Base-by-base conservation (phyloP, 1,284 basidiomycete genomes). In the Apiotrichum akiyoshidainum region DNA sequence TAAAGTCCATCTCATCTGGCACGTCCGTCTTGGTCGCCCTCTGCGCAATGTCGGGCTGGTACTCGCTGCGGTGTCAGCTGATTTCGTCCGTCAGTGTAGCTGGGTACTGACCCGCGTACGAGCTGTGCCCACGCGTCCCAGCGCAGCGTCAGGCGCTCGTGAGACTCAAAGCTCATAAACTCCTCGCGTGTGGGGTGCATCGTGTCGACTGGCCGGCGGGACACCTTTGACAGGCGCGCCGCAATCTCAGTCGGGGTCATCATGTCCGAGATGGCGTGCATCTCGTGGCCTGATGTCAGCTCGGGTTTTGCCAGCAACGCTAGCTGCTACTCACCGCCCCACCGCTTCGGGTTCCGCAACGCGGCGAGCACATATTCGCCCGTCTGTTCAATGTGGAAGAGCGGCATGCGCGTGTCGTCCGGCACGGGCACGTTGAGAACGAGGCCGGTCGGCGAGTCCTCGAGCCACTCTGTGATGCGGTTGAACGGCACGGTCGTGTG, bases 311-410 rank as follows among this genome's bases (percentile, higher is more conserved):
- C n/a, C n/a, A n/a, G n/a, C 11, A 19, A n/a, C 5, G 2, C 21
- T 9, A n/a, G 19, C 19, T 12, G 14, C n/a, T 10, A 64, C 67
- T 55, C 46, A 69, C 72, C 66, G 19, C 65, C 59, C 67, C 69
- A 74, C 48, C 65, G 52, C 10, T 61, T 58, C 2, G 69, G 69
- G n/a, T 67, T 65, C 41, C 65, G 59, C 37, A 73, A 56, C 9
- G 69, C 68, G 5, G 60, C 66, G 14, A 70, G 62, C 2, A 71
- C 71, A 50, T 65, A 73, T 4, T 66, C 65, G 12, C 71, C 73
- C 39, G 67, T 73, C 58, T 75, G 70, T 54, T 68, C 68, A 26
- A 68, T 60, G 1, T 68, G 63, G 51, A 61, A 73, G n/a, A 64
- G 61, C 2, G 65, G 66, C 14, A 73, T 55, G 5, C 46, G 34